A percentile compares a stretch with the other conserved stretches of the same genome.
phyloP scores from a whole-genome alignment of 1,139 yeast genomes.

The Schwanniomyces etchellsii region DNA sequence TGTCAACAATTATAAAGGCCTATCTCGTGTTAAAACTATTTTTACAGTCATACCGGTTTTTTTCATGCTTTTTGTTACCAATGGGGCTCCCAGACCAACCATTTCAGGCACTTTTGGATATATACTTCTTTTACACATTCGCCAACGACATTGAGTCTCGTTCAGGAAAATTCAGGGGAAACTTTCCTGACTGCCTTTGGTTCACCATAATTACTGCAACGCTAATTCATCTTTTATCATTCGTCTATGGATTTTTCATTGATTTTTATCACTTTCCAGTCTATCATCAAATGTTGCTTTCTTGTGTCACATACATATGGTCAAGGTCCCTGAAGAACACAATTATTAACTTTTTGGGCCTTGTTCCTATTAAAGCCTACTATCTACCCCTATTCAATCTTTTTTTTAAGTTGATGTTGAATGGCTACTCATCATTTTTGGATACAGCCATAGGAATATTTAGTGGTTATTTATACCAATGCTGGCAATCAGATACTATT shows the following conservation, averaged over 20 bases:
- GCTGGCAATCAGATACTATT: conserved; percentile 50
- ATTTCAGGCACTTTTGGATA: conserved; percentile 44
- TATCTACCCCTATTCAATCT: conserved; percentile 53
- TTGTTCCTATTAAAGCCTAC: conserved; percentile 54
- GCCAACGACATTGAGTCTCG: conserved; percentile 47
- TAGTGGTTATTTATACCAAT: conserved; percentile 55
- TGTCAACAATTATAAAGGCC: conserved; percentile 3
- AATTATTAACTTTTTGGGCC: conserved; percentile 44
- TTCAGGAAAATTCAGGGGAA: conserved; percentile 46
- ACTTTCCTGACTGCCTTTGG: conserved; percentile 53
- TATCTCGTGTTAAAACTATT: conserved; percentile 7
- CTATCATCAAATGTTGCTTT: conserved; percentile 37
- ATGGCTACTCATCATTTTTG: conserved; percentile 34
- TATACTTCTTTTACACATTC: conserved; percentile 53
- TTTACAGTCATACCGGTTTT: conserved; percentile 37
- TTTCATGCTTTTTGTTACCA: conserved; percentile 46
- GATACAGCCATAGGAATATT: conserved; percentile 44
- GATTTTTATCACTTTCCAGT: conserved; percentile 15
- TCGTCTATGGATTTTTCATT: conserved; percentile 22
- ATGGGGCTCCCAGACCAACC: conserved; percentile 30
- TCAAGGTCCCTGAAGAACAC: conserved; percentile 48
- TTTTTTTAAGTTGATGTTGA: conserved; percentile 40
- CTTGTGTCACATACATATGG: conserved; percentile 58
- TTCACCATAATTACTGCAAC: conserved; percentile 48
- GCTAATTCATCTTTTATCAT: conserved; percentile 28